Evolutionary conservation across 2,329 filamentous ascomycete genomes (phyloP), one percentile per base, ranked within the genome.

Genomic region (Basipetospora chlamydospora): DNA sequence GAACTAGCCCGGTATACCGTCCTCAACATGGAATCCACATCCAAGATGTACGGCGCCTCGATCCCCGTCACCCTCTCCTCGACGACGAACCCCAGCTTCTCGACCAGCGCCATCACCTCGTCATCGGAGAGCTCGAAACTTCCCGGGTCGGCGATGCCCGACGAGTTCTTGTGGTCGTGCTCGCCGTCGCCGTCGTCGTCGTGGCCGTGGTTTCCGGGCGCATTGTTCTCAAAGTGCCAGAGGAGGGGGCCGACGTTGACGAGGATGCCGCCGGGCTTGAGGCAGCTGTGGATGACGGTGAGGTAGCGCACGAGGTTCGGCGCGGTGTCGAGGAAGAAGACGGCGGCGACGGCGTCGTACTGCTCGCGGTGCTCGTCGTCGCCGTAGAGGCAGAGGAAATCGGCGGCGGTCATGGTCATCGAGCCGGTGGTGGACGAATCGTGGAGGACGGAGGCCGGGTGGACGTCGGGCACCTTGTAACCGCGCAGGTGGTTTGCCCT

Each of bases 311-410:
- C 80, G 22, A 95, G 55, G 53, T 98, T 96, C 1, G 88, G 87
- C 3, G 90, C 90, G 2, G 90, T 98, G 54, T 98, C 92, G 40
- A 98, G 79, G 61, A 98, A 98, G 61, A 96, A 98, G 9, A 94
- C 82, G 3, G 81, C 84, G 0, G 83, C 77, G 2, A 96, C 84
- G 1, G 80, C 86, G 49, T 95, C 78, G 54, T 86, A 96, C 0
- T 56, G 49, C 1, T 66, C 67, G 7, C 59, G 56, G 46, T 82
- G 72, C 1, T 70, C 67, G 1, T 70, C 63, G 40, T 77, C 66
- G 18, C 67, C 70, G 54, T 98, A 98, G 1, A 87, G 57, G n/a
- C 85, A 79, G 39, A 92, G 71, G 50, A 98, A 98, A 53, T 98
- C 90, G 3, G 85, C 86, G 0, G 87, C 82, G 16, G 80, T 79